These are phyloP conservation scores for Phytophthora parvispora DNA, from an alignment of 352 stramenopile species.

Conservation along the genomic window DNA sequence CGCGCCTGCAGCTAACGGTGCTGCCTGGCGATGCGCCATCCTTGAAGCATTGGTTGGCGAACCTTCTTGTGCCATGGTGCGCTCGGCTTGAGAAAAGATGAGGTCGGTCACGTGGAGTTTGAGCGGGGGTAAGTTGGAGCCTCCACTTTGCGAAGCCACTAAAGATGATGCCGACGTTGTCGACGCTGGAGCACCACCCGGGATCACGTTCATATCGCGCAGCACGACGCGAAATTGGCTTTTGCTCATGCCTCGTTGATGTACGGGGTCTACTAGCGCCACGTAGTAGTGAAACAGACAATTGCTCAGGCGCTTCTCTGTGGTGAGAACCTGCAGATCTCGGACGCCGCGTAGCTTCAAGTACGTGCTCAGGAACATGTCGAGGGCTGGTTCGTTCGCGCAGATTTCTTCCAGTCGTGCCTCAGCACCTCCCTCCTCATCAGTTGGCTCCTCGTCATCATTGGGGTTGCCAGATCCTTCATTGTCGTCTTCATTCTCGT, in stretches of 20 bases:
- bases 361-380: conserved; percentile 72
- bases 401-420: conserved; percentile 63
- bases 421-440: conserved; percentile 35
- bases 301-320: conserved; percentile 73
- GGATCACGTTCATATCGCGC: conserved; percentile 58
- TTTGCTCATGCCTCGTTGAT: conserved; percentile 64
- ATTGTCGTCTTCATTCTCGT: conserved; percentile 22
- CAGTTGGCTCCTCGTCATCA: conserved; percentile 24
- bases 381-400: conserved; percentile 57
- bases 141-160: conserved; percentile 15
- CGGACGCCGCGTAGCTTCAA: conserved; percentile 53
- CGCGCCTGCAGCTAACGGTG: conserved; percentile 12
- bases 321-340: conserved; percentile 60
- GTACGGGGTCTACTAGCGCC: conserved; percentile 57
- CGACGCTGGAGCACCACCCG: conserved; percentile 19
- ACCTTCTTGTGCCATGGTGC: conserved; percentile 44
- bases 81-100: conserved; percentile 65
- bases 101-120: conserved; percentile 74
- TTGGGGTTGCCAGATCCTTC: not conserved
- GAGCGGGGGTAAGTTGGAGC: conserved; percentile 35
- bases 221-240: conserved; percentile 71
- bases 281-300: conserved; percentile 79
- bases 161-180: conserved; percentile 13
- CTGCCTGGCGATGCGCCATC: conserved; percentile 37
- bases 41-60: conserved; percentile 32